Base-by-base conservation (phyloP, 2,329 filamentous ascomycete species). In the Plectosphaerella cucumerina region DNA sequence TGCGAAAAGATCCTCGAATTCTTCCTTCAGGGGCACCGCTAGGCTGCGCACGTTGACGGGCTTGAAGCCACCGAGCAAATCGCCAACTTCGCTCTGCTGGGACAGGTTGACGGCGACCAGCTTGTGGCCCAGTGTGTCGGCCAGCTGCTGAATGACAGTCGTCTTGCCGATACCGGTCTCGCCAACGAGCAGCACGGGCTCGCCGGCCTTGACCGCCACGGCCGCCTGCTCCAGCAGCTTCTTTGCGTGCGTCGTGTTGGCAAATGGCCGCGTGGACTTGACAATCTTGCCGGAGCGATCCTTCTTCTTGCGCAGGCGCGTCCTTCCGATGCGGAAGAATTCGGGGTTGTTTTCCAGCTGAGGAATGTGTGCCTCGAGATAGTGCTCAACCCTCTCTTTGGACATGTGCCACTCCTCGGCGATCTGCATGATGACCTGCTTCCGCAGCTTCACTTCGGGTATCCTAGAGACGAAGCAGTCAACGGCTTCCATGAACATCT, bases 121-220 rank as follows among this genome's bases (percentile, higher is more conserved):
- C 60, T 90, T 95, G 63, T 91, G 88, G 2, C 92, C 90, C 23
- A 97, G 78, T 4, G 87, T 81, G 52, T 88, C 85, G 0, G 94
- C 91, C 50, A 99, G 76, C 64, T 97, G 91, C 66, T 99, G 94
- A 14, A 99, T 86, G 22, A 94, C 89, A 0, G 94, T 96, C 0
- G 94, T 99, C 71, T 99, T 99, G 61, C 94, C 94, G 47, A 96
- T 97, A 74, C 94, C 94, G 8, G 94, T 99, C 72, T 99, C 94
- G 64, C 94, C 94, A n/a, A 99, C 94, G 23, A 99, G 82, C 17
- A 99, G 73, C 2, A 96, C 82, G 4, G 95, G 91, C 62, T 99
- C 94, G n/a, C 83, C 81, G 60, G 91, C 82, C 55, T 87, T 85
- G 6, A 97, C 83, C 2, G 91, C 87, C 35, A 90, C 85, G 2